These are phyloP conservation scores for Dothiorella sarmentorum DNA, from an alignment of 2,329 filamentous ascomycete genomes.

Conservation along the genomic window DNA sequence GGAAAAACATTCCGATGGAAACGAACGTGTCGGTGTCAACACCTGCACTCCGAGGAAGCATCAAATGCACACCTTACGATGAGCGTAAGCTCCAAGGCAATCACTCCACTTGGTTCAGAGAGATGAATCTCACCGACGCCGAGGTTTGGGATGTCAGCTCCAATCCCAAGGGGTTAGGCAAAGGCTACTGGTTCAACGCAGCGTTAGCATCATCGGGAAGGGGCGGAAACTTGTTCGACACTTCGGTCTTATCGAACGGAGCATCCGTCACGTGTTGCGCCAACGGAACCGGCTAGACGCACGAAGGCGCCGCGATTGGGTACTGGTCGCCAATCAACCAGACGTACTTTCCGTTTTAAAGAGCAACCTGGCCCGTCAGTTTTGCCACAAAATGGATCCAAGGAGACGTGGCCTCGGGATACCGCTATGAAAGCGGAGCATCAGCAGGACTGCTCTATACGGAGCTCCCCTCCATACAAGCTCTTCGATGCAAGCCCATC, in stretches of 20 bases:
- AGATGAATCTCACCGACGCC: not conserved
- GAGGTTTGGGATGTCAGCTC: not conserved
- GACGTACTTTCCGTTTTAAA: too few relatives aligned
- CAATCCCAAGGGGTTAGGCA: conserved; percentile 18
- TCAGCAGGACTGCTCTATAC: not conserved
- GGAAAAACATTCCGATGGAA: not conserved
- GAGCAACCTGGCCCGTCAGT: not conserved
- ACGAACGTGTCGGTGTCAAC: conserved; percentile 20
- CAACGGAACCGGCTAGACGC: not conserved
- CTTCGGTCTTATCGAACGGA: not conserved
- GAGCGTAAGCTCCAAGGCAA: conserved; percentile 19
- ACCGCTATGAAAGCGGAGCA: not conserved
- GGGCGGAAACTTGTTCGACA: not conserved
- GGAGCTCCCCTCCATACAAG: not conserved
- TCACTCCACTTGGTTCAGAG: conserved; percentile 11
- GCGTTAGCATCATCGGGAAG: too few relatives aligned
- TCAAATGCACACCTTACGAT: conserved; percentile 18
- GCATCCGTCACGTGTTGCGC: not conserved
- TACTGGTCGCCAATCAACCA: not conserved
- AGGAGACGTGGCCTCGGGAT: not conserved
- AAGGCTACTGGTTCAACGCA: not conserved
- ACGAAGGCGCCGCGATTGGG: not conserved
- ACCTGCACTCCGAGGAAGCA: conserved; percentile 19
- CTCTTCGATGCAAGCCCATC: not conserved
- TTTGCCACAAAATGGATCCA: not conserved